phyloP scores from a whole-genome alignment of 2,329 filamentous ascomycete species.

The Trichoderma breve region DNA sequence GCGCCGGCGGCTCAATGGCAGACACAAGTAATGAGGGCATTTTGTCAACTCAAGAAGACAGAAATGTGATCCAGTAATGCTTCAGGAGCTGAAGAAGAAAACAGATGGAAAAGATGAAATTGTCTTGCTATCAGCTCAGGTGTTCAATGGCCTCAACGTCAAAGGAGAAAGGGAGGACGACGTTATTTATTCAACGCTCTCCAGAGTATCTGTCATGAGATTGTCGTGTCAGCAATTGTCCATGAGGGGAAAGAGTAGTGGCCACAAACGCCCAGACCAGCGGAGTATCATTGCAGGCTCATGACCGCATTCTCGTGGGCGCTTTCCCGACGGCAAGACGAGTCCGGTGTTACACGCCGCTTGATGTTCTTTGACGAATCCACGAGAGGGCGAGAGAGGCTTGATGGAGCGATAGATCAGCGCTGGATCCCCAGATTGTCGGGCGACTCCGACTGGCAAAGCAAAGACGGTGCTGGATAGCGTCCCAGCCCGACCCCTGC shows the following conservation, averaged over 20 bases:
- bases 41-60: background rate
- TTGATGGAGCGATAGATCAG: background rate
- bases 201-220: background rate
- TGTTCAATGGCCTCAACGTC: background rate
- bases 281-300: background rate
- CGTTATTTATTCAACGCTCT: background rate
- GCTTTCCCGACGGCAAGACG: constrained; percentile 1
- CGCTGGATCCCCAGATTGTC: background rate
- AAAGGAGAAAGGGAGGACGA: background rate
- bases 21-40: constrained; percentile 29
- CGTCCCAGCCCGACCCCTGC: constrained; percentile 15
- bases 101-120: background rate
- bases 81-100: background rate
- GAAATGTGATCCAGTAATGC: background rate
- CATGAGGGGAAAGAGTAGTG: background rate
- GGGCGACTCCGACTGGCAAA: background rate
- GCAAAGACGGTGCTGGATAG: background rate
- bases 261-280: background rate
- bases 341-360: background rate
- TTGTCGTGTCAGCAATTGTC: background rate
- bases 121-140: background rate
- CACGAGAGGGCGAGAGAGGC: background rate
- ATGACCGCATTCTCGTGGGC: background rate
- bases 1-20: constrained; percentile 28
- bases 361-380: background rate